These are phyloP conservation scores for Zychaea mexicana DNA, from an alignment of 371 early-diverging fungal genomes.

Conservation along the genomic window DNA sequence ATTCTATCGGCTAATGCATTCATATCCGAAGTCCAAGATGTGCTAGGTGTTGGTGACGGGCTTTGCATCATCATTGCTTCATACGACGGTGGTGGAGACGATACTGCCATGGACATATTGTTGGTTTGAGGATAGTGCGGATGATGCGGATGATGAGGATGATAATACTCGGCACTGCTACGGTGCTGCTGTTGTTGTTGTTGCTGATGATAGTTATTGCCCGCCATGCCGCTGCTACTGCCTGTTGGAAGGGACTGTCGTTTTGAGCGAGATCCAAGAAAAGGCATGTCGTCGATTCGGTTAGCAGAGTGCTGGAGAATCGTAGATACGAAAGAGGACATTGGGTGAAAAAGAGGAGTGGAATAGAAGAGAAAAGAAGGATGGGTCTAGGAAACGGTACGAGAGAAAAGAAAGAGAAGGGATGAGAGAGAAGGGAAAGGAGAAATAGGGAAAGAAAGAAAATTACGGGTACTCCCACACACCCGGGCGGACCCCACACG, in stretches of 20 bases:
- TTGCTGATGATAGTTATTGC: not conserved
- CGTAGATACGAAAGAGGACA: constrained; percentile 39
- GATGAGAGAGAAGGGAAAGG: not conserved
- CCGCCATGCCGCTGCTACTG: constrained; percentile 4
- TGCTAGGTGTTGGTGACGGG: constrained; percentile 33
- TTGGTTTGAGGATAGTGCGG: not conserved
- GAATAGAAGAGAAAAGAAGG: constrained; percentile 6
- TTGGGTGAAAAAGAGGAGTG: constrained; percentile 10
- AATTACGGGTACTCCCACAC: not conserved
- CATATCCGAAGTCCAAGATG: constrained; percentile 44
- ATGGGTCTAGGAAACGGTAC: not conserved
- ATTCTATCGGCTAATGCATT: constrained; percentile 39
- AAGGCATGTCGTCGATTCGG: constrained; percentile 22
- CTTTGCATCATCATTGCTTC: not conserved
- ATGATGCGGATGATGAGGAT: too few relatives aligned
- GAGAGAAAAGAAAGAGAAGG: not conserved
- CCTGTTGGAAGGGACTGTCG: constrained; percentile 11
- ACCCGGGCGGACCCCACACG: not conserved
- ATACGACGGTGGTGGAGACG: constrained; percentile 7
- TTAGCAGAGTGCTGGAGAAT: constrained; percentile 31
- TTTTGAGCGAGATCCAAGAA: constrained; percentile 16
- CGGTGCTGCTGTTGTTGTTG: not conserved
- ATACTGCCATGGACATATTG: too few relatives aligned
- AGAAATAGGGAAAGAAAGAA: not conserved
- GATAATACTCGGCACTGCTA: constrained; percentile 2